Percentiles rank a stretch among this genome's conserved stretches.
These are phyloP conservation scores for Aulographum hederae DNA, from an alignment of 2,329 filamentous ascomycete species.

Conservation along the genomic window DNA sequence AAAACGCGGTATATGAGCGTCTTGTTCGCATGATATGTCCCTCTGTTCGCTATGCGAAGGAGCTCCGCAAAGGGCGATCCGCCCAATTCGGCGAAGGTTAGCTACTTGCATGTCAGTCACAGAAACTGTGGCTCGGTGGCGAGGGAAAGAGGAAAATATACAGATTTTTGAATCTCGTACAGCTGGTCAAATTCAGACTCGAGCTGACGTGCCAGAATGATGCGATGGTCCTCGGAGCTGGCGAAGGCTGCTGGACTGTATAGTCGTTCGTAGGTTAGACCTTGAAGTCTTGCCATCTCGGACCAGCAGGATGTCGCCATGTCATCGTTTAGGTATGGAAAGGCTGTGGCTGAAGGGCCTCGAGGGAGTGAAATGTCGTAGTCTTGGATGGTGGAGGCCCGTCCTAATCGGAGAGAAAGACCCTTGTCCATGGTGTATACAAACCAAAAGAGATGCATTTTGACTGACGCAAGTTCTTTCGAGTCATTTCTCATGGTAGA, in stretches of 20 bases:
- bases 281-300: constrained; percentile 10
- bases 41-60: too few relatives aligned
- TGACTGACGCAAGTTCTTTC: constrained; percentile 11
- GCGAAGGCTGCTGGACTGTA: constrained; percentile 17
- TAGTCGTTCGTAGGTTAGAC: constrained; percentile 17
- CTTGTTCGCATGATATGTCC: too few relatives aligned
- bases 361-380: constrained; percentile 14
- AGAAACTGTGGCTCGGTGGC: too few relatives aligned
- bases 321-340: not conserved
- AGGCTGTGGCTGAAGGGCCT: not conserved
- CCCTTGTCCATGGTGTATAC: constrained; percentile 21
- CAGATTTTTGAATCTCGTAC: constrained; percentile 13
- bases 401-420: constrained; percentile 17
- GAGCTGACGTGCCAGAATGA: constrained; percentile 11
- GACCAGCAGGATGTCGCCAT: not conserved
- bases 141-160: too few relatives aligned
- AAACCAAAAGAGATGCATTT: constrained; percentile 17
- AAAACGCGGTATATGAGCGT: too few relatives aligned
- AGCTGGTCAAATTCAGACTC: constrained; percentile 12
- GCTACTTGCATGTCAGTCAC: too few relatives aligned
- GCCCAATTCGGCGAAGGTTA: not conserved
- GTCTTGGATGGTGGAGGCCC: constrained; percentile 18
- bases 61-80: constrained; percentile 1
- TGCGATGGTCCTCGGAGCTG: constrained; percentile 11
- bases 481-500: constrained; percentile 16